These are phyloP conservation scores for Hypoxylon sp. DNA, from an alignment of 2,329 filamentous ascomycete species.

Conservation along the genomic window DNA sequence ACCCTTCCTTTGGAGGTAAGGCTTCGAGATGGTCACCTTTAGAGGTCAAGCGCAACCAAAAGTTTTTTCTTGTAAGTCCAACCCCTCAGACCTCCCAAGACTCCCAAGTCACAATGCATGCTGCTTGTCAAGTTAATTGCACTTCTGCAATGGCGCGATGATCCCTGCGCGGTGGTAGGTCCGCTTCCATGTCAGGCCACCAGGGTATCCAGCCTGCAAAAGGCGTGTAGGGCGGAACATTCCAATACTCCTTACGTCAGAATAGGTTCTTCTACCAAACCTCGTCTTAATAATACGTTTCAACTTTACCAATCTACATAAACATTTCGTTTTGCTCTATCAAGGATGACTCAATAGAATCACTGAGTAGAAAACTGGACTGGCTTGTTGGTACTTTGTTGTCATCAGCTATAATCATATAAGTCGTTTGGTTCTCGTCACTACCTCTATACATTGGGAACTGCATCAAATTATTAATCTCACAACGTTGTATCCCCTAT, in stretches of 20 bases:
- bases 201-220: slow-evolving; percentile 35
- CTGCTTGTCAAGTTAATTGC: slow-evolving; percentile 32
- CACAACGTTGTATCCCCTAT: slow-evolving; percentile 29
- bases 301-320: slow-evolving; percentile 23
- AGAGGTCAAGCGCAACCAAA: slow-evolving; percentile 44
- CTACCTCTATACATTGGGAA: slow-evolving; percentile 11
- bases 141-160: slow-evolving; percentile 41
- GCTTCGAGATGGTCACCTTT: slow-evolving; percentile 44
- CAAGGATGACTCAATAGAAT: slow-evolving; percentile 47
- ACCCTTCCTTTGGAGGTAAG: slow-evolving; percentile 40
- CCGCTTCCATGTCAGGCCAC: slow-evolving; percentile 42
- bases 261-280: slow-evolving; percentile 22
- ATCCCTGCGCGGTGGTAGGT: slow-evolving; percentile 36
- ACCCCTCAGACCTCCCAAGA: slow-evolving; percentile 5
- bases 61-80: slow-evolving; percentile 20
- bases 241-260: slow-evolving; percentile 49
- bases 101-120: slow-evolving; percentile 29
- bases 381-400: slow-evolving; percentile 14
- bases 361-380: slow-evolving; percentile 18
- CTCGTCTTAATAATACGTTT: slow-evolving; percentile 31
- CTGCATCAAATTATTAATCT: slow-evolving; percentile 33
- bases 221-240: slow-evolving; percentile 46
- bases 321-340: slow-evolving; percentile 19
- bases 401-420: slow-evolving; percentile 27
- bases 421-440: slow-evolving; percentile 27